Conservation (phyloP, 1,139 yeast genomes). For the Saccharomycopsis hybrid region DNA sequence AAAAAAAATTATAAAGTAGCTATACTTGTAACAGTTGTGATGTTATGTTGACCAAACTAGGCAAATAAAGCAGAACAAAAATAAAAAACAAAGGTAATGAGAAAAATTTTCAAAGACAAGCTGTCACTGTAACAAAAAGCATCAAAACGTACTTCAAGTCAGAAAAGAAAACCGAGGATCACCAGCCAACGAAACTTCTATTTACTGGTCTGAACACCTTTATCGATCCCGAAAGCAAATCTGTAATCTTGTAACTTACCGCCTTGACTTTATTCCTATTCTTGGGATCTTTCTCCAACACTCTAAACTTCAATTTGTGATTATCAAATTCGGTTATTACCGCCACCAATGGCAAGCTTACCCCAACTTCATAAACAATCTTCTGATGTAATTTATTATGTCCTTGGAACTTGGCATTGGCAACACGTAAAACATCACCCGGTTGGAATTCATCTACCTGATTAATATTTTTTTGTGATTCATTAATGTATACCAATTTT, state of each 20-base stretch:
- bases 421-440: slow-evolving; percentile 78
- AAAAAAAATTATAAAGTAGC: too few species aligned
- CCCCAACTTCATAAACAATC: slow-evolving; percentile 42
- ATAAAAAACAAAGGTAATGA: too few species aligned
- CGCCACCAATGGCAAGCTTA: slow-evolving; percentile 31
- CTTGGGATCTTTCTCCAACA: slow-evolving; percentile 51
- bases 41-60: too few species aligned
- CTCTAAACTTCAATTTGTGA: slow-evolving; percentile 69
- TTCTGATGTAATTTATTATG: slow-evolving; percentile 55
- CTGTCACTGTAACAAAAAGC: too few species aligned
- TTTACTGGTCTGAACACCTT: slow-evolving; percentile 72
- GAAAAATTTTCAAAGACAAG: too few species aligned
- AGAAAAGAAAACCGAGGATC: too few species aligned
- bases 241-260: slow-evolving; percentile 60
- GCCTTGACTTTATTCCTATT: slow-evolving; percentile 55
- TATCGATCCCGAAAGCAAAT: slow-evolving; percentile 72
- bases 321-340: slow-evolving; percentile 70
- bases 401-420: slow-evolving; percentile 66
- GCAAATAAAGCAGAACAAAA: too few species aligned
- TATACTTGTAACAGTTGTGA: too few species aligned
- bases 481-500: slow-evolving; percentile 56
- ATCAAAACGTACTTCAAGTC: too few species aligned
- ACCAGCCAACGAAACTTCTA: slow-evolving; percentile 60
- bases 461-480: slow-evolving; percentile 36
- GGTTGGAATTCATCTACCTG: slow-evolving; percentile 61